Evolutionary conservation across 2,329 filamentous ascomycete genomes (phyloP), one percentile per base, ranked within the genome.

Genomic region (Penicillium rolfsii): DNA sequence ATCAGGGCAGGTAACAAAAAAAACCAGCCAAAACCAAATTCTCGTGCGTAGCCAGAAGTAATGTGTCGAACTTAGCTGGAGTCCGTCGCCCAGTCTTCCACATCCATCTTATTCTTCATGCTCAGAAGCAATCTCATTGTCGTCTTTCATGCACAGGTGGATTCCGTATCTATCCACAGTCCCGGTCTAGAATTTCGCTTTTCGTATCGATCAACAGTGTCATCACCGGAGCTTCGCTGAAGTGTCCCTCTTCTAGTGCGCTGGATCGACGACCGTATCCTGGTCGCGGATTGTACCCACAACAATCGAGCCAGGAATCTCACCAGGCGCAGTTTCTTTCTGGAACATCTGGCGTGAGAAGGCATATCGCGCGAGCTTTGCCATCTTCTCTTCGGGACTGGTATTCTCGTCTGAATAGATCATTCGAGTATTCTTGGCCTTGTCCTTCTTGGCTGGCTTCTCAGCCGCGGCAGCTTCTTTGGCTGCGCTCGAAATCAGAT

Each of bases 311-410:
- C 68, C 69, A 65, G 73, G 73, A 61, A 73, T 64, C 62, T 76
- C 75, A 62, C 68, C 67, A 57, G 77, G 68, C 45, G 65, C 71
- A 61, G 74, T 78, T 60, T 79, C 58, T 48, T 59, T 72, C 55
- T 65, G 68, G 68, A 73, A 76, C 57, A 70, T 73, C 67, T 79
- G 75, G 70, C 84, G 84, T 71, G 81, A 80, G 75, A 86, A 90
- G 70, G 88, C 87, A 80, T 96, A 97, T 77, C 87, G 88, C 63
- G 90, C 83, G 80, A 95, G 80, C 73, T 81, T 79, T 30, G 91
- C 89, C 91, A 96, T 93, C 79, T 89, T 91, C 83, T 97, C 93
- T 80, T 97, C 93, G 1, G 92, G 91, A 71, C 91, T 95, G 71
- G 88, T 81, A 60, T 90, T 88, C 55, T 89, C 87, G 73, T 96